These are phyloP conservation scores for Coniochaeta hoffmannii DNA, from an alignment of 2,329 filamentous ascomycete genomes.

Conservation along the genomic window DNA sequence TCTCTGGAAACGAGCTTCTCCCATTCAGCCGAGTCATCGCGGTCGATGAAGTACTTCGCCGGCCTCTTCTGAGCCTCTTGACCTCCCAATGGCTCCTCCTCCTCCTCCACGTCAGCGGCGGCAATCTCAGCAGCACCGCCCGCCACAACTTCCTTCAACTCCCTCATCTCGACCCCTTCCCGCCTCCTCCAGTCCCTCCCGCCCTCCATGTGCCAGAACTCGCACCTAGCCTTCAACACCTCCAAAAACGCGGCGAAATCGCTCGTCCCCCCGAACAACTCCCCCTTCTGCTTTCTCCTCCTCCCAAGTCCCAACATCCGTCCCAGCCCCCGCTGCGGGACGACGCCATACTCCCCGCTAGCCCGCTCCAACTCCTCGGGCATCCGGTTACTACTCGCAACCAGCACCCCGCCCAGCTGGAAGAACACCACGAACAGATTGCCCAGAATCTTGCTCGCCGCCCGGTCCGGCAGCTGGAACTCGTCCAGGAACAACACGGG, in stretches of 20 bases:
- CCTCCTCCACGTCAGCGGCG: constrained; percentile 9
- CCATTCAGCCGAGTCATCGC: constrained; percentile 21
- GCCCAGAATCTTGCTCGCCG: constrained; percentile 70
- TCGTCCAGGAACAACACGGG: constrained; percentile 77
- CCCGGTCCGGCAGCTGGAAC: constrained; percentile 75
- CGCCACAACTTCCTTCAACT: background rate
- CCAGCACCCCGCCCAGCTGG: constrained; percentile 70
- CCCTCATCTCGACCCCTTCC: constrained; percentile 27
- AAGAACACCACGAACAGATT: constrained; percentile 76
- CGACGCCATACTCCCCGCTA: constrained; percentile 62
- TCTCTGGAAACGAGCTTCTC: background rate
- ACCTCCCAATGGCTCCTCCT: constrained; percentile 14
- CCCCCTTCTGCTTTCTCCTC: constrained; percentile 28
- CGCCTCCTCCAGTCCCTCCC: constrained; percentile 61
- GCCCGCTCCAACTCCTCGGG: constrained; percentile 75
- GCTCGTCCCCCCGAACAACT: constrained; percentile 52
- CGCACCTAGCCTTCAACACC: constrained; percentile 68
- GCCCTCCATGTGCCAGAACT: constrained; percentile 79
- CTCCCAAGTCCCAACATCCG: constrained; percentile 37
- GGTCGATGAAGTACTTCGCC: constrained; percentile 14
- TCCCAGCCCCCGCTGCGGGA: constrained; percentile 43
- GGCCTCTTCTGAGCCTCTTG: constrained; percentile 7
- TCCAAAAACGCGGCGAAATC: constrained; percentile 73
- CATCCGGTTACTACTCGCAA: constrained; percentile 78
- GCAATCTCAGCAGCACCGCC: no score